Conservation (phyloP, 2,329 filamentous ascomycete genomes). For the Lasiodiplodia theobromae region DNA sequence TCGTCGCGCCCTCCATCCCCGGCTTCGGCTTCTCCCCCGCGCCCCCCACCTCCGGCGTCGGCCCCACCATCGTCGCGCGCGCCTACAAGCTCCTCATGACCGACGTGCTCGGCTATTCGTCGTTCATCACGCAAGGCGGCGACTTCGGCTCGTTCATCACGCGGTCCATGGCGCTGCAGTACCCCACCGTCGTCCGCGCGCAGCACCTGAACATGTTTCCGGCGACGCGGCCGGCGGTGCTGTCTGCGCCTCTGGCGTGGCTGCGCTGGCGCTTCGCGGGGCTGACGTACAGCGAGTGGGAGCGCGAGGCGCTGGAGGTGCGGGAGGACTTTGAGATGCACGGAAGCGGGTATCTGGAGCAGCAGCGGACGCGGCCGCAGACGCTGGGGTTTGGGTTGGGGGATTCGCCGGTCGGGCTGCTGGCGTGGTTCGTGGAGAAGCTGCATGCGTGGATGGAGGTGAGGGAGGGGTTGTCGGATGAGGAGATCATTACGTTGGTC, state of each 20-base stretch:
- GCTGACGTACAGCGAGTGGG: neutral
- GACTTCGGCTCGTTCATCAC: neutral
- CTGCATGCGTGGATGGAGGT: neutral
- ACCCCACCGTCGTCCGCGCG: neutral
- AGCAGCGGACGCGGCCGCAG: neutral
- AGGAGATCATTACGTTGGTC: neutral
- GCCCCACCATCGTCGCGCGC: neutral
- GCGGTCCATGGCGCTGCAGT: neutral
- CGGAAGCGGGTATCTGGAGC: neutral
- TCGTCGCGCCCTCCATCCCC: neutral
- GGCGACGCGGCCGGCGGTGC: neutral
- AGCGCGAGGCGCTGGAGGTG: neutral
- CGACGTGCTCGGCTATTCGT: neutral
- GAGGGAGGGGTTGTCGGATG: neutral
- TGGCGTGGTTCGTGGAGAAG: neutral
- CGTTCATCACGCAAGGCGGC: neutral
- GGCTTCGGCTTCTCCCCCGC: neutral
- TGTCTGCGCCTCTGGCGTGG: neutral
- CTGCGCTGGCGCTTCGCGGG: neutral
- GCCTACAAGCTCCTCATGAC: constrained; percentile 4
- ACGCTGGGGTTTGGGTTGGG: neutral
- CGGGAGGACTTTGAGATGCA: neutral
- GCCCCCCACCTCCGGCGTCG: neutral
- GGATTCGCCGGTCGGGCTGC: neutral
- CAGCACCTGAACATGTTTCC: neutral